Conservation (phyloP, 1,284 basidiomycete species). For the Schizophyllum amplum region DNA sequence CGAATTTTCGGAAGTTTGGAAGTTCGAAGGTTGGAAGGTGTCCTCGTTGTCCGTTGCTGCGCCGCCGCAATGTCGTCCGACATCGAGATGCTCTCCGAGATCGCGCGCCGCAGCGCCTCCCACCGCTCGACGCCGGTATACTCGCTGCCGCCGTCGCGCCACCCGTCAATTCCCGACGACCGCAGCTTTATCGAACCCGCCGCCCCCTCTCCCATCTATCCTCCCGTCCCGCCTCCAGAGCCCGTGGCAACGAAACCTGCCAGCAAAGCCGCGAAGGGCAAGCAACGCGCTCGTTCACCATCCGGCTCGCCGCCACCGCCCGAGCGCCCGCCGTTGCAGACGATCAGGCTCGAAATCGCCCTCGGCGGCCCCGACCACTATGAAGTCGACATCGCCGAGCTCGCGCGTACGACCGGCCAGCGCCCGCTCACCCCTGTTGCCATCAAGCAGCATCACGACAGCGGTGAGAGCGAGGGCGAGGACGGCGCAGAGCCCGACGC, state of each 20-base stretch:
- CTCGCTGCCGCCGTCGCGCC: not conserved
- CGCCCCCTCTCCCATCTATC: not conserved
- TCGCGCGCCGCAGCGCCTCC: not conserved
- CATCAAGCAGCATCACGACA: conserved; percentile 21
- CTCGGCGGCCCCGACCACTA: conserved; percentile 69
- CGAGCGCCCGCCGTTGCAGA: conserved; percentile 47
- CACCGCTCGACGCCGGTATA: not conserved
- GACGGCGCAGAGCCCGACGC: conserved; percentile 28
- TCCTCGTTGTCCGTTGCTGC: not conserved
- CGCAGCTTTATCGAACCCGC: not conserved
- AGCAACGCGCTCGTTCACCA: not conserved
- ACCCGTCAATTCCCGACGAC: not conserved
- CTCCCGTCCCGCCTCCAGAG: not conserved
- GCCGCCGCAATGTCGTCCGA: not conserved
- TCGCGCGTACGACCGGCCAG: conserved; percentile 60
- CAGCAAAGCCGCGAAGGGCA: not conserved
- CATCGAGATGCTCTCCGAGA: not conserved
- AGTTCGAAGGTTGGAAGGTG: not conserved
- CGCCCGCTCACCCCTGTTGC: conserved; percentile 47
- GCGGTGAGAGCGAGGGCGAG: conserved; percentile 44
- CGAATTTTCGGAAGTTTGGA: not conserved
- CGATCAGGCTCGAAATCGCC: conserved; percentile 58
- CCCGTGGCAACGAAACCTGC: not conserved
- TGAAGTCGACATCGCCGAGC: conserved; percentile 54
- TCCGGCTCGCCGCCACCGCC: conserved; percentile 37